Conservation (phyloP, 192 early-diverging fungal genomes). For the Mortierella alpina region DNA sequence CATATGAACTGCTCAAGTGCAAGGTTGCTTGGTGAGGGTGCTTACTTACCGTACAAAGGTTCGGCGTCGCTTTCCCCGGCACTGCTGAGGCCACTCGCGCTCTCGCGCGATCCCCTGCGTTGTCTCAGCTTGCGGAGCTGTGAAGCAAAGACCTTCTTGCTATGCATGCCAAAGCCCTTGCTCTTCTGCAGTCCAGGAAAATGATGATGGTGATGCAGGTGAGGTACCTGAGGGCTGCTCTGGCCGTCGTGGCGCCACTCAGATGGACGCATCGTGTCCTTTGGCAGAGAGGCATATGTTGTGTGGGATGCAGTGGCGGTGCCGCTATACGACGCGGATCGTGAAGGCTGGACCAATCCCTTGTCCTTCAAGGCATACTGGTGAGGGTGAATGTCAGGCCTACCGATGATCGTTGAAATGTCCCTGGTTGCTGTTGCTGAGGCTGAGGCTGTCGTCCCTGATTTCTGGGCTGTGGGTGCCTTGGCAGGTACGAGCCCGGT, state of each 20-base stretch:
- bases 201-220: slow-evolving; percentile 2
- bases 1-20: neutral
- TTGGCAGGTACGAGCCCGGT: too few relatives aligned
- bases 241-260: neutral
- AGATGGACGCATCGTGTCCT: neutral
- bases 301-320: neutral
- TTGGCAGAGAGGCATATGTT: too few relatives aligned
- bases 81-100: neutral
- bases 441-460: neutral
- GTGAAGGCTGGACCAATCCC: too few relatives aligned
- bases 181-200: slow-evolving; percentile 4
- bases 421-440: neutral
- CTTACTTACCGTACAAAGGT: neutral
- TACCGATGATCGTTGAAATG: neutral
- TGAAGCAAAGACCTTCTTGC: slow-evolving; percentile 14
- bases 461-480: too few relatives aligned
- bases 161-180: slow-evolving; percentile 14
- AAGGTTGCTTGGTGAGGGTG: neutral
- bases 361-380: too few relatives aligned
- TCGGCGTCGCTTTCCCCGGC: slow-evolving; percentile 36
- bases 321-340: neutral
- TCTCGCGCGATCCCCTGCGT: slow-evolving; percentile 5
- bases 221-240: neutral
- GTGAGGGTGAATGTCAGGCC: too few relatives aligned
- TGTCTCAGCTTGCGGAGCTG: slow-evolving; percentile 13